Evolutionary conservation across 2,329 filamentous ascomycete species (phyloP).

Genomic region (Berkeleyomyces rouxiae): DNA sequence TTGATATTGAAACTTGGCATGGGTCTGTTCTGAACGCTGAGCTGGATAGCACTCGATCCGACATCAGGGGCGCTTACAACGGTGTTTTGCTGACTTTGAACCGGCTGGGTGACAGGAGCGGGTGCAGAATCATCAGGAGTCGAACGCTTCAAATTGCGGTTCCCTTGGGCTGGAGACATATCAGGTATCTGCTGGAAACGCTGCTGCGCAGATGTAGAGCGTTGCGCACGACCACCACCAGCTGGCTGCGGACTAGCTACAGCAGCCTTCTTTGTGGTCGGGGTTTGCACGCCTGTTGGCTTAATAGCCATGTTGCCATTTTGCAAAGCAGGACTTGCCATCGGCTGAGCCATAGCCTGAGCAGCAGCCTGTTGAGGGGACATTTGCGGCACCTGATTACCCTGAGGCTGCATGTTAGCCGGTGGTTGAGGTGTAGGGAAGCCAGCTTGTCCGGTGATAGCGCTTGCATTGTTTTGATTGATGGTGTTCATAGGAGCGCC

Average conservation of each 20-base stretch:
- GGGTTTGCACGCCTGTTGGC: neutral
- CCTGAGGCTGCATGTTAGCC: neutral
- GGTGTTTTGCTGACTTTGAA: neutral
- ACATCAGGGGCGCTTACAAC: neutral
- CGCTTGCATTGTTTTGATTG: neutral
- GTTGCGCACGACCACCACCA: conserved; percentile 18
- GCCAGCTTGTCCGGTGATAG: neutral
- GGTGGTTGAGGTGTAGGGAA: neutral
- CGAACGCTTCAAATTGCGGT: conserved; percentile 35
- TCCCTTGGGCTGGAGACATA: conserved; percentile 23
- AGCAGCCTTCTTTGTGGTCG: neutral
- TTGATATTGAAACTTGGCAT: neutral
- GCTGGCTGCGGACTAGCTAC: neutral
- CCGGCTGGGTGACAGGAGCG: neutral
- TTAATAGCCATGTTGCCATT: conserved; percentile 18
- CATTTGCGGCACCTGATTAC: conserved; percentile 11
- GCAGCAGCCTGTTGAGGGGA: conserved; percentile 11
- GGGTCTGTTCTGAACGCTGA: neutral
- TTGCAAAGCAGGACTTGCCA: conserved; percentile 16
- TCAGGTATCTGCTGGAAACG: conserved; percentile 14
- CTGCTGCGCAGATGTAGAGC: conserved; percentile 13
- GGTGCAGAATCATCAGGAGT: conserved; percentile 27
- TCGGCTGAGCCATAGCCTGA: neutral
- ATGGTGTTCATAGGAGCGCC: neutral
- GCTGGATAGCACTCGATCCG: neutral